Evolutionary conservation across 306 rosid genomes (phyloP).

Genomic region (Gastrolobium bilobum): DNA sequence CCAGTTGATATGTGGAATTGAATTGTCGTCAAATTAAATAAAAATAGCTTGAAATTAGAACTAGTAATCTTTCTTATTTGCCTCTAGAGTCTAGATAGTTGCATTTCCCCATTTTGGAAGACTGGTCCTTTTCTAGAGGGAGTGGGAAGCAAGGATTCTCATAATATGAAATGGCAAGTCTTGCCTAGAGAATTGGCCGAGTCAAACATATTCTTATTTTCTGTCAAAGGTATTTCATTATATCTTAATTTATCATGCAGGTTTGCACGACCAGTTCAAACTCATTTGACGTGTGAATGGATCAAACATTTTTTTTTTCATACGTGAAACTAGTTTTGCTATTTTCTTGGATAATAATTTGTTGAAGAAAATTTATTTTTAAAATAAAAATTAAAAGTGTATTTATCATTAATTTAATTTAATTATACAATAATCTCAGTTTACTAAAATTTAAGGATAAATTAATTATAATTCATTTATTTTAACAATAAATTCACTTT

Average conservation of each 20-base stretch:
- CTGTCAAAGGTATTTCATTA: background rate
- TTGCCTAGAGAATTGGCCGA: background rate
- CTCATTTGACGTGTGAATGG: background rate
- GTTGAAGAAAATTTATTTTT: too few species aligned
- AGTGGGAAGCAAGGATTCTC: background rate
- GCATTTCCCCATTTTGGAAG: background rate
- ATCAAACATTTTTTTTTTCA: background rate
- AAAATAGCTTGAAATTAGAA: background rate
- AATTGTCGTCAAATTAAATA: background rate
- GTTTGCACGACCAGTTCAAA: conserved; percentile 18
- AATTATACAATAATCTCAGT: too few species aligned
- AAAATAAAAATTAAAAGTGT: too few species aligned
- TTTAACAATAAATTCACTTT: too few species aligned
- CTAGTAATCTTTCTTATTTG: background rate
- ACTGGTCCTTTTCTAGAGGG: background rate
- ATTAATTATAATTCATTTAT: too few species aligned
- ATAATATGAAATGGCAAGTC: background rate
- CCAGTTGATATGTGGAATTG: background rate
- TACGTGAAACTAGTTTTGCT: background rate
- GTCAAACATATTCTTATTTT: background rate
- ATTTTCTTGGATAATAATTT: background rate
- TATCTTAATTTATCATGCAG: background rate
- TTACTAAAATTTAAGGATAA: too few species aligned
- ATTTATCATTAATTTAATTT: too few species aligned
- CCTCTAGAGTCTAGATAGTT: too few species aligned